Evolutionary conservation across 2,329 filamentous ascomycete genomes (phyloP), one percentile per base, ranked within the genome.

Genomic region (Eutypa lata): DNA sequence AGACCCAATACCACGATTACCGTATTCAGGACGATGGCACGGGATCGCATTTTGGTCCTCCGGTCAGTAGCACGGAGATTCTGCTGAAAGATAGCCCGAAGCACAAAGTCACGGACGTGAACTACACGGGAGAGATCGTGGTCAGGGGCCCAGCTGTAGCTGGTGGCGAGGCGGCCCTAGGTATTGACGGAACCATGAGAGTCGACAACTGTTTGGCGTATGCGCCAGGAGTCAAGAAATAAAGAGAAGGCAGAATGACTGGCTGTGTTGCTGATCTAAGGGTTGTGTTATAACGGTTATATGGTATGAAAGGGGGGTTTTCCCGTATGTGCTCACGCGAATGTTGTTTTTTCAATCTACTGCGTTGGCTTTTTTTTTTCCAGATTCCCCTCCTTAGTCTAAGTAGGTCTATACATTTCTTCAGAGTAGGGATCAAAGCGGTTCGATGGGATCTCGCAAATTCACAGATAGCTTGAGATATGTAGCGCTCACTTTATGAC

Each of bases 1-100:
- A 97, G 73, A 96, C 90, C 7, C 86, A 90, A 56, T 80, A 92
- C 38, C 95, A 90, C 66, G 93, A 97, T 68, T 97, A 97, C 70
- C 79, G 93, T 59, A 78, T 80, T 56, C 73, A 71, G 37, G 70
- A 67, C 58, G 57, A 61, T 51, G 71, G 70, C 11, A 67, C 67
- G 54, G 73, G 70, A 51, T 76, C 77, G 11, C 91, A 96, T 69
- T 96, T 97, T 65, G 94, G 94, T 3, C 78, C 88, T 10, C 92
- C 93, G 2, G 67, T 94, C 40, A 90, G 88, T 57, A 88, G 85
- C 61, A 81, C 93, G 1, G 93, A 97, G 73, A 69, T 97, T 38
- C 81, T 89, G 64, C 68, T 96, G 55, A 81, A 79, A 61, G 87
- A 91, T 65, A 83, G 75, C 31, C 74, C 74, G 5, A 71, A 73